Conservation (phyloP, 176 grass and related monocot genomes). For the Lolium perenne region DNA sequence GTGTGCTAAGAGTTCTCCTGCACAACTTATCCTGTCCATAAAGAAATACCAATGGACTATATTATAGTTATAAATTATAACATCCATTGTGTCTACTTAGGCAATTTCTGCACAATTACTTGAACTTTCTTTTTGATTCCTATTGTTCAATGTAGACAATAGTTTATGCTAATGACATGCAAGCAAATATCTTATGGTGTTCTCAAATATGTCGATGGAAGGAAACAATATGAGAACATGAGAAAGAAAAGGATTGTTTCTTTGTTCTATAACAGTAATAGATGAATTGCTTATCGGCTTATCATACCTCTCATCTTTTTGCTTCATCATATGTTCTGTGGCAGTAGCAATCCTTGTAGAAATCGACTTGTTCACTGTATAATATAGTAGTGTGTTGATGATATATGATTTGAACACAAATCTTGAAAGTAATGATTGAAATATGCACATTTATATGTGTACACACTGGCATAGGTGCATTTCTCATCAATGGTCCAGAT, state of each 20-base stretch:
- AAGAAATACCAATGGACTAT: background rate
- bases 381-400: background rate
- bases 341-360: conserved; percentile 82
- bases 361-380: conserved; percentile 93
- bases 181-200: conserved; percentile 10
- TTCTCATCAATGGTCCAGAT: background rate
- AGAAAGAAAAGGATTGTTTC: background rate
- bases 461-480: conserved; percentile 5
- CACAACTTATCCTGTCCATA: conserved; percentile 80
- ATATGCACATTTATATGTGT: conserved; percentile 8
- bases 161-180: conserved; percentile 14
- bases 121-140: background rate
- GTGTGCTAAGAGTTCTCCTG: conserved; percentile 86
- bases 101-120: conserved; percentile 16
- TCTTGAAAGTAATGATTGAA: conserved; percentile 13
- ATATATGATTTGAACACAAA: conserved; percentile 22
- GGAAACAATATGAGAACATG: background rate
- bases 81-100: background rate
- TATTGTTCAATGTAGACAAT: background rate
- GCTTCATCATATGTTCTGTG: conserved; percentile 94
- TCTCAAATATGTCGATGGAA: background rate
- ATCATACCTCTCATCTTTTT: conserved; percentile 86
- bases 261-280: background rate
- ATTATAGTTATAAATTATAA: background rate
- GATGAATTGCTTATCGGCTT: conserved; percentile 29